Conservation (phyloP, 2,329 filamentous ascomycete species). For the Teratosphaeria pseudoeucalypti region DNA sequence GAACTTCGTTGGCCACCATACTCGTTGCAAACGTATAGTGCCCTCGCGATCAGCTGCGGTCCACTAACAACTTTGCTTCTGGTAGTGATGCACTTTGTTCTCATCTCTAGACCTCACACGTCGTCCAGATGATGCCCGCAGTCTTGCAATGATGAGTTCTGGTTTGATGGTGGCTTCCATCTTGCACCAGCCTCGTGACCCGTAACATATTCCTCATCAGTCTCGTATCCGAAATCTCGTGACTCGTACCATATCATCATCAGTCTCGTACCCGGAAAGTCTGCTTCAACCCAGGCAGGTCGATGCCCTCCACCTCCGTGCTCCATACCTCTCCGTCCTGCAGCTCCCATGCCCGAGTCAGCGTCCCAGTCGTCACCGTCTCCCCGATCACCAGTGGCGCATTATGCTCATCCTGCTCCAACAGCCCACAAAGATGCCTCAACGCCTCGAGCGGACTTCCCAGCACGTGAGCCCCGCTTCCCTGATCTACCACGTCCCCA, state of each 20-base stretch:
- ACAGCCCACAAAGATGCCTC: background rate
- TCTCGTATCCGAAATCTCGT: background rate
- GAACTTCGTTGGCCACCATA: background rate
- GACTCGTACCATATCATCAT: background rate
- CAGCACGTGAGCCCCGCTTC: background rate
- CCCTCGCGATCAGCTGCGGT: too few relatives aligned
- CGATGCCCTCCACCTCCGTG: background rate
- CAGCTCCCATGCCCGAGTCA: background rate
- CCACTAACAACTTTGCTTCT: too few relatives aligned
- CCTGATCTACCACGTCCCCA: background rate
- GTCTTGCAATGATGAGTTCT: too few relatives aligned
- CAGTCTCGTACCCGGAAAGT: background rate
- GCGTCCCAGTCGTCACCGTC: background rate
- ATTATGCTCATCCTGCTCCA: background rate
- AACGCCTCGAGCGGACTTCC: background rate
- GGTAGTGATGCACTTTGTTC: too few relatives aligned
- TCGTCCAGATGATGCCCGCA: too few relatives aligned
- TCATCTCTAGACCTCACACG: too few relatives aligned
- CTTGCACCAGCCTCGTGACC: background rate
- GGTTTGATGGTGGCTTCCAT: too few relatives aligned
- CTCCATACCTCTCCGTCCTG: background rate
- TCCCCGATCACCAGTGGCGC: background rate
- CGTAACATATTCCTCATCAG: background rate
- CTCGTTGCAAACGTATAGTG: too few relatives aligned
- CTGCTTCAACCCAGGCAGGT: background rate